Evolutionary conservation across 2,329 filamentous ascomycete genomes (phyloP).

Genomic region (Neonectria ditissima): DNA sequence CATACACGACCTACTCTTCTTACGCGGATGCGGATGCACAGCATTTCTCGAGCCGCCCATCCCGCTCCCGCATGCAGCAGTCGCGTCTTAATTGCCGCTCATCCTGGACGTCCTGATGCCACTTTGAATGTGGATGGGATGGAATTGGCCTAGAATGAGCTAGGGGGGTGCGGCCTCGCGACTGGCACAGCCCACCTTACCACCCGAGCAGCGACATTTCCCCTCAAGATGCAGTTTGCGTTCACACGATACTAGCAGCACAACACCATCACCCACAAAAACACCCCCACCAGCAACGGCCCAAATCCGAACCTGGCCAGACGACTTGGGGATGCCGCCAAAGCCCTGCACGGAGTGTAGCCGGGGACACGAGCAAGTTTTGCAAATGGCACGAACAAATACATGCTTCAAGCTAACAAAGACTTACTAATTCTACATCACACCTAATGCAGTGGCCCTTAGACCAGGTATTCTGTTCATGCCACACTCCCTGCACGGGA

Average conservation of each 20-base stretch:
- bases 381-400: not conserved
- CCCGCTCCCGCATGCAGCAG: slow-evolving; percentile 27
- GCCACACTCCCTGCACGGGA: slow-evolving; percentile 26
- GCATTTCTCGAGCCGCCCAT: slow-evolving; percentile 25
- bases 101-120: slow-evolving; percentile 35
- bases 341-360: slow-evolving; percentile 29
- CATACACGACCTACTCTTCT: slow-evolving; percentile 22
- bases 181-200: slow-evolving; percentile 33
- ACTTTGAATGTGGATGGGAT: slow-evolving; percentile 31
- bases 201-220: slow-evolving; percentile 32
- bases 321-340: slow-evolving; percentile 28
- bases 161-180: slow-evolving; percentile 23
- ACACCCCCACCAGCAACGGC: slow-evolving; percentile 26
- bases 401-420: not conserved
- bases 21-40: slow-evolving; percentile 17
- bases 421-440: not conserved
- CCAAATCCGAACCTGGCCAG: slow-evolving; percentile 33
- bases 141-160: slow-evolving; percentile 31
- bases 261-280: slow-evolving; percentile 30
- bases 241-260: slow-evolving; percentile 23
- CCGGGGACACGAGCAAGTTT: not conserved
- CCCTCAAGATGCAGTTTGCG: slow-evolving; percentile 20
- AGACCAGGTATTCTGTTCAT: not conserved
- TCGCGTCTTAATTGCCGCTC: slow-evolving; percentile 36
- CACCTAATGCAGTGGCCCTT: not conserved